Percentiles rank a stretch among this genome's conserved stretches.
These are phyloP conservation scores for Podosphaera fusca DNA, from an alignment of 2,329 filamentous ascomycete species.

Conservation along the genomic window DNA sequence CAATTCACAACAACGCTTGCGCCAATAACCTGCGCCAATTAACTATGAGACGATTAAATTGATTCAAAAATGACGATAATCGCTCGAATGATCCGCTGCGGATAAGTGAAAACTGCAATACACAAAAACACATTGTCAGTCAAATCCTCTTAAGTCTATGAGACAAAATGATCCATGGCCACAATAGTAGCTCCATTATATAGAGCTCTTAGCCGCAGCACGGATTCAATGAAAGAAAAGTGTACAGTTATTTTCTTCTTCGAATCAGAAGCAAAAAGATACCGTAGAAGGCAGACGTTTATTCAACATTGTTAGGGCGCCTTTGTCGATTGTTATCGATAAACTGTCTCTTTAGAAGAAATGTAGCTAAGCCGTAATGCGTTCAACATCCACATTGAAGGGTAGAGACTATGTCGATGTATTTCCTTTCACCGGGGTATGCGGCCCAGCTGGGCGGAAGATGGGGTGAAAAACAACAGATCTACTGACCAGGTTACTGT, in stretches of 20 bases:
- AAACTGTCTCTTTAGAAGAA: no score
- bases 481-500: conserved; percentile 13
- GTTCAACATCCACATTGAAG: conserved; percentile 6
- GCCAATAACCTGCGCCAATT: conserved; percentile 12
- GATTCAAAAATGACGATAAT: conserved; percentile 12
- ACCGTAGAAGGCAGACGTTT: not conserved
- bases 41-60: conserved; percentile 3
- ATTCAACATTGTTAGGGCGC: not conserved
- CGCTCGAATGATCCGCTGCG: conserved; percentile 12
- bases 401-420: conserved; percentile 10
- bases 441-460: conserved; percentile 13
- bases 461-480: conserved; percentile 7
- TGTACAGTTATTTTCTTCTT: no score
- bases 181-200: no score
- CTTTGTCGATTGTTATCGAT: no score
- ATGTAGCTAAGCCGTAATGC: not conserved
- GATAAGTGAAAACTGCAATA: conserved; percentile 14
- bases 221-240: no score
- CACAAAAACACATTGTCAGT: conserved; percentile 8
- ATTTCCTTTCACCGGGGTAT: conserved; percentile 5
- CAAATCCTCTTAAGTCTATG: conserved; percentile 4
- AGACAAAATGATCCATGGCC: no score
- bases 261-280: no score
- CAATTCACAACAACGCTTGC: conserved; percentile 13
- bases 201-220: not conserved